Percentiles rank a stretch among this genome's conserved stretches.
These are phyloP conservation scores for Chalciporus pseudorubinellus DNA, from an alignment of 768 basidiomycete species.

Conservation along the genomic window DNA sequence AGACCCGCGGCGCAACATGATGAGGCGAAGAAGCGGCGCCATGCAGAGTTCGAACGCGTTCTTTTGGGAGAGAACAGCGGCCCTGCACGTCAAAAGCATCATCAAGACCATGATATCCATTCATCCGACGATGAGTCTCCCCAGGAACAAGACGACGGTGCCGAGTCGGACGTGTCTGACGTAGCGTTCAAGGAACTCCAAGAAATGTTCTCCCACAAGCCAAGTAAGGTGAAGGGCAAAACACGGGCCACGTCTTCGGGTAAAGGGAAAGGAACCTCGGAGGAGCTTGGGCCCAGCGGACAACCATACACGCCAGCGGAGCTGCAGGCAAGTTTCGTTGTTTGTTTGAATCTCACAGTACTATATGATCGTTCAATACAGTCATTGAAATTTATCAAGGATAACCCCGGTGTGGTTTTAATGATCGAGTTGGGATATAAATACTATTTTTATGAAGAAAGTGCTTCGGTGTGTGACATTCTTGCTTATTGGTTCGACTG, in stretches of 20 bases:
- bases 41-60: slow-evolving; percentile 51
- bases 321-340: slow-evolving; percentile 47
- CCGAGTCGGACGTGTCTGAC: slow-evolving; percentile 43
- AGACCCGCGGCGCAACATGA: slow-evolving; percentile 22
- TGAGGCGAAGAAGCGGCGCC: slow-evolving; percentile 46
- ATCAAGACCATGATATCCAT: slow-evolving; percentile 11
- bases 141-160: slow-evolving; percentile 25
- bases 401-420: slow-evolving; percentile 63
- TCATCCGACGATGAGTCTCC: slow-evolving; percentile 23
- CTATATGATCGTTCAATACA: slow-evolving; percentile 6
- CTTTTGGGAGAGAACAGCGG: slow-evolving; percentile 47
- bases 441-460: slow-evolving; percentile 79
- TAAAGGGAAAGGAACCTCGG: slow-evolving; percentile 36
- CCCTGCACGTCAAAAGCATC: slow-evolving; percentile 26
- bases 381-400: slow-evolving; percentile 54
- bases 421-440: slow-evolving; percentile 87
- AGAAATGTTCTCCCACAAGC: slow-evolving; percentile 43
- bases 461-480: slow-evolving; percentile 58
- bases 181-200: slow-evolving; percentile 46
- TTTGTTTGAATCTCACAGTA: not conserved
- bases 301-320: slow-evolving; percentile 76
- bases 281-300: slow-evolving; percentile 62
- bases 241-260: slow-evolving; percentile 24
- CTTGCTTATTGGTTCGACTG: not conserved
- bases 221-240: slow-evolving; percentile 37